A percentile compares a stretch with the other conserved stretches of the same genome.
These are phyloP conservation scores for Anthracocystis panici-leucophaei DNA, from an alignment of 1,284 basidiomycete genomes.

Conservation along the genomic window DNA sequence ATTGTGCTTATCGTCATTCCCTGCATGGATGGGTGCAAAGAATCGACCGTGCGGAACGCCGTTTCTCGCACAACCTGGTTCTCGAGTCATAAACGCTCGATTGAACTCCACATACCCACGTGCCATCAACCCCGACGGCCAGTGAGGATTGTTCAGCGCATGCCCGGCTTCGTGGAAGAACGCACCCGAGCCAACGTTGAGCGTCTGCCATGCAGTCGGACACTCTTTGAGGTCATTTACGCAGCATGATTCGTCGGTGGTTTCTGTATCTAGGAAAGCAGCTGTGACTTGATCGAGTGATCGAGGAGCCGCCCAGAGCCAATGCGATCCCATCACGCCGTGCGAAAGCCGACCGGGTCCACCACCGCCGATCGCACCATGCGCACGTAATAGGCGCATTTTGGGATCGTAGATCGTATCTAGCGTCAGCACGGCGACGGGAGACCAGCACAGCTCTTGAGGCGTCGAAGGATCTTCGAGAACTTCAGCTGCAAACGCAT, in stretches of 20 bases:
- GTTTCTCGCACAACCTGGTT: conserved; percentile 28
- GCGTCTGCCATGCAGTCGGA: conserved; percentile 47
- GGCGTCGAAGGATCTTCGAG: conserved; percentile 35
- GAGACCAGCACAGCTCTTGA: conserved; percentile 27
- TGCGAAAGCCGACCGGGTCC: conserved; percentile 31
- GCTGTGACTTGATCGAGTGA: conserved; percentile 32
- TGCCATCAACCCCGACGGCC: conserved; percentile 51
- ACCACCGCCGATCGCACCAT: conserved; percentile 49
- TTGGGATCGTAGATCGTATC: conserved; percentile 47
- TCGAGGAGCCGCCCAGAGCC: conserved; percentile 54
- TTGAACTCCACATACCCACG: conserved; percentile 56
- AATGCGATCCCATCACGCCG: conserved; percentile 57
- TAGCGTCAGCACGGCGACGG: conserved; percentile 47
- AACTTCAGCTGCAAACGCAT: conserved; percentile 39
- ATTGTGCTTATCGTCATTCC: conserved; percentile 45
- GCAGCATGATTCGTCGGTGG: conserved; percentile 45
- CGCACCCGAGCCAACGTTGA: conserved; percentile 57
- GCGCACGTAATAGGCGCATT: conserved; percentile 49
- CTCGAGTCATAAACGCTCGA: conserved; percentile 58
- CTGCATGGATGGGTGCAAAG: conserved; percentile 32
- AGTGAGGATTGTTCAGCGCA: conserved; percentile 51
- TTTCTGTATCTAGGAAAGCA: conserved; percentile 41
- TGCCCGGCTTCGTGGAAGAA: conserved; percentile 53
- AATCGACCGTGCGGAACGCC: conserved; percentile 10
- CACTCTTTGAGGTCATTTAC: conserved; percentile 54